phyloP scores from a whole-genome alignment of 129 eudicot species.

The Helianthus tuberosus region DNA sequence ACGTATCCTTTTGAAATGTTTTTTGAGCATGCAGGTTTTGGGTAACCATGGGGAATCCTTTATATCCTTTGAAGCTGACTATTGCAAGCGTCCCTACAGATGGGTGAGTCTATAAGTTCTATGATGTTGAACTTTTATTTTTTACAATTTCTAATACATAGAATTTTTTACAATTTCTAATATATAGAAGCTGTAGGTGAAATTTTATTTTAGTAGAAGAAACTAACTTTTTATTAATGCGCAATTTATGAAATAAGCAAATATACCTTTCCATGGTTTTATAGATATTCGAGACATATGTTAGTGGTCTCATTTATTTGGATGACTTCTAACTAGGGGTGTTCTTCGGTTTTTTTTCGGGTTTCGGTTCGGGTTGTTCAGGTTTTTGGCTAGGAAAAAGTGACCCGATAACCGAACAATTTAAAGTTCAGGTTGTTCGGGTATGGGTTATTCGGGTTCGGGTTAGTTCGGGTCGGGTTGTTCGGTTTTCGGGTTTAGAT shows the following conservation, averaged over 20 bases:
- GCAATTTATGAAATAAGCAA: neutral
- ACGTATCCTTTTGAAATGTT: neutral
- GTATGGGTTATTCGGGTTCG: no score
- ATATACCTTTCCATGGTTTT: neutral
- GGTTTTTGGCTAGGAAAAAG: no score
- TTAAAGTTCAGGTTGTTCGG: no score
- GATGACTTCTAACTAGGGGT: no score
- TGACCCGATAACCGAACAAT: no score
- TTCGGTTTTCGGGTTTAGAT: no score
- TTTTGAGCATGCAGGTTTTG: slow-evolving; percentile 72
- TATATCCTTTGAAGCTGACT: slow-evolving; percentile 76
- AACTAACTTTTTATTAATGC: neutral
- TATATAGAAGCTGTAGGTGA: neutral
- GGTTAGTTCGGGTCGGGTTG: no score
- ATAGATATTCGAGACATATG: neutral
- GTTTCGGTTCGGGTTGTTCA: no score
- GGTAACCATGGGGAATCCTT: slow-evolving; percentile 68
- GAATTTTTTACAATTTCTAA: neutral
- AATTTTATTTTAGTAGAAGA: neutral
- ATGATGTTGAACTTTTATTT: neutral
- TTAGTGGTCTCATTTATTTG: no score
- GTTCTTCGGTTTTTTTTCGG: no score
- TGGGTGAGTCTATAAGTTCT: slow-evolving; percentile 55
- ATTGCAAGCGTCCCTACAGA: slow-evolving; percentile 75
- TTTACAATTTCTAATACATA: neutral